Conservation (phyloP, 169 alveolate genomes). For the Cryptosporidium bovis region DNA sequence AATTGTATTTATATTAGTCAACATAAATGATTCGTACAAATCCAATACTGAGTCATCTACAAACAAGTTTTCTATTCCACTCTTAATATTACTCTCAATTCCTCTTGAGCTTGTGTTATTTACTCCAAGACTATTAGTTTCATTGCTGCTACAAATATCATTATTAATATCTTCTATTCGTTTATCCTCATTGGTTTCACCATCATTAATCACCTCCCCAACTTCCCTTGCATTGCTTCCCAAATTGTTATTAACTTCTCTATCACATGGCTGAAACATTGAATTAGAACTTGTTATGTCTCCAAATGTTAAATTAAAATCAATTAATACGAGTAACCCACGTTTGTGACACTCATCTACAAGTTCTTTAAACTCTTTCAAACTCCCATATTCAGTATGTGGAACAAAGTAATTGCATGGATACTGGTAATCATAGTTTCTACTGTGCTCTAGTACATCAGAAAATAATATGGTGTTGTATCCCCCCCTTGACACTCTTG, state of each 20-base stretch:
- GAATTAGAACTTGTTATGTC: conserved; percentile 63
- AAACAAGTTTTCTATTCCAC: conserved; percentile 22
- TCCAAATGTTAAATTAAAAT: conserved; percentile 54
- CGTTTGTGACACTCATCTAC: conserved; percentile 63
- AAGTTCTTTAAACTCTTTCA: conserved; percentile 44
- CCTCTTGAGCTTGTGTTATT: neutral
- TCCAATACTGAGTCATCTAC: conserved; percentile 48
- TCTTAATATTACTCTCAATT: neutral
- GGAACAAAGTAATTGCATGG: conserved; percentile 44
- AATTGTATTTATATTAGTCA: conserved; percentile 43
- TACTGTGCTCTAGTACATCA: conserved; percentile 77
- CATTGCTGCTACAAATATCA: neutral
- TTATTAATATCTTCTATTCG: neutral
- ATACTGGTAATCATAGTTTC: conserved; percentile 76
- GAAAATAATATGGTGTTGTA: conserved; percentile 81
- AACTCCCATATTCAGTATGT: conserved; percentile 35
- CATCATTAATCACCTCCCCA: neutral
- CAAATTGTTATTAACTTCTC: conserved; percentile 41
- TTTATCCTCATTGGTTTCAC: neutral
- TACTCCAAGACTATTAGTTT: neutral
- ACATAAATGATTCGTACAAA: conserved; percentile 54
- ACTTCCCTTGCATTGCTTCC: conserved; percentile 12
- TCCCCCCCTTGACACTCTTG: conserved; percentile 90
- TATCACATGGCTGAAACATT: conserved; percentile 50
- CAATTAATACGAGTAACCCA: conserved; percentile 36